Percentiles rank a stretch among this genome's conserved stretches.
phyloP scores from a whole-genome alignment of 352 stramenopile genomes.

The Globisporangium polare region DNA sequence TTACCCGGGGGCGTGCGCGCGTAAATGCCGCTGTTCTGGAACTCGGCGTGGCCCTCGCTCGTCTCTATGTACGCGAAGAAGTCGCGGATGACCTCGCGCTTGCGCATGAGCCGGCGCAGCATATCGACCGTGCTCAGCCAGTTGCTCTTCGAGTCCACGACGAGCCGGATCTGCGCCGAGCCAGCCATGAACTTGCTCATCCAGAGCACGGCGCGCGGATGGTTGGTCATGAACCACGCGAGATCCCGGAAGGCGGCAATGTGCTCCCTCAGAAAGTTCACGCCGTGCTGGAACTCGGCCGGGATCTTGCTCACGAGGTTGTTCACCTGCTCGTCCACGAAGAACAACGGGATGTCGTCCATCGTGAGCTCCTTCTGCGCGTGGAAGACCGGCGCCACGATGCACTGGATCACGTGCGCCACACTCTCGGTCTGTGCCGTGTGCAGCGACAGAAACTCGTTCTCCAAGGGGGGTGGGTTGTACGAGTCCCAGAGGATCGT shows the following conservation, averaged over 20 bases:
- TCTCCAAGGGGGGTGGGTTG: slow-evolving; percentile 14
- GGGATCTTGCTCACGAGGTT: slow-evolving; percentile 29
- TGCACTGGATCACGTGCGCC: slow-evolving; percentile 39
- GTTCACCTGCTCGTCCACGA: slow-evolving; percentile 45
- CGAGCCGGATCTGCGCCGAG: slow-evolving; percentile 31
- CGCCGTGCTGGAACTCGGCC: slow-evolving; percentile 28
- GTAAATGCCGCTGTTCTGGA: slow-evolving; percentile 22
- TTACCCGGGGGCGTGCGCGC: slow-evolving; percentile 23
- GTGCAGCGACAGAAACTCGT: slow-evolving; percentile 25
- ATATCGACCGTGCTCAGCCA: slow-evolving; percentile 49
- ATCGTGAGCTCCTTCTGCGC: slow-evolving; percentile 26
- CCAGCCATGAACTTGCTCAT: slow-evolving; percentile 35
- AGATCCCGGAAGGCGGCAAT: slow-evolving; percentile 37
- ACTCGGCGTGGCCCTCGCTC: slow-evolving; percentile 31
- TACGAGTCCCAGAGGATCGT: slow-evolving; percentile 48
- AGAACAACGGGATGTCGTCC: slow-evolving; percentile 36
- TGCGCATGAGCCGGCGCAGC: slow-evolving; percentile 39
- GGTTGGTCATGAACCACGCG: slow-evolving; percentile 42
- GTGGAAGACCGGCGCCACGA: slow-evolving; percentile 38
- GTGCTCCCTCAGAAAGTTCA: slow-evolving; percentile 32
- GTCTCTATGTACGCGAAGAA: slow-evolving; percentile 45
- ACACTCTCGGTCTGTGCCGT: slow-evolving; percentile 37
- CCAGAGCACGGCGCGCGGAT: slow-evolving; percentile 35
- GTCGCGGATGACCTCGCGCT: slow-evolving; percentile 35
- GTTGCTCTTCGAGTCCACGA: slow-evolving; percentile 37